Base-by-base conservation (phyloP, 306 rosid species). In the Cercis canadensis region DNA sequence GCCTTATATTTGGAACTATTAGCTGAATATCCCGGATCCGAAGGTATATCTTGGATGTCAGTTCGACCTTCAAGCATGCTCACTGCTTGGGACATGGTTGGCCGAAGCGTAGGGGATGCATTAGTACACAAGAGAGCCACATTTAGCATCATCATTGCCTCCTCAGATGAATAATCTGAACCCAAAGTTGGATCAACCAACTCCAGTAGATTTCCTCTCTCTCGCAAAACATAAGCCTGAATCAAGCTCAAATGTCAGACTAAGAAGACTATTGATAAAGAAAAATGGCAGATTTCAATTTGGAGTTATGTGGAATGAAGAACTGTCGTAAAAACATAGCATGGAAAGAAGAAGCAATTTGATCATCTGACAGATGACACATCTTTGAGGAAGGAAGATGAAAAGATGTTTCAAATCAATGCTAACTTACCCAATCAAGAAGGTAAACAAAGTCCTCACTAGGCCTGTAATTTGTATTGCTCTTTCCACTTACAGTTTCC, bases 41-140 rank as follows among this genome's bases (percentile, higher is more conserved):
- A 90, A 41, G 88, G 94, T 5, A 86, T 55, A 8, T 84, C 94
- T 37, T 90, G 94, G 37, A 94, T 85, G 6, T 69, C 82, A 16
- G 97, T 94, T 84, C 83, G 77, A 53, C 98, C 98, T 84, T 94
- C 97, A 3, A 94, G 95, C 94, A 94, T 94, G 85, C 97, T 94
- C 44, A 90, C 90, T 31, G 74, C 98, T 81, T 94, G 96, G 16
- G 90, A 75, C 97, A 90, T 94, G 41, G 78, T 82, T 21, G 97
- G 98, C 67, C 97, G 79, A 2, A 94, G 96, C 11, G 95, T 94
- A 8, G 98, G 98, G 16, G 97, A 87, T 33, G 98, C 97, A 79
- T 94, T 90, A 60, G 98, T 90, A 79, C 98, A 90, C 17, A 90
- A 46, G 49, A 94, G 96, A 56, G 92, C 95, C 76, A 90, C 90